phyloP scores from a whole-genome alignment of 2,329 filamentous ascomycete genomes.

The Cytospora leucostoma region DNA sequence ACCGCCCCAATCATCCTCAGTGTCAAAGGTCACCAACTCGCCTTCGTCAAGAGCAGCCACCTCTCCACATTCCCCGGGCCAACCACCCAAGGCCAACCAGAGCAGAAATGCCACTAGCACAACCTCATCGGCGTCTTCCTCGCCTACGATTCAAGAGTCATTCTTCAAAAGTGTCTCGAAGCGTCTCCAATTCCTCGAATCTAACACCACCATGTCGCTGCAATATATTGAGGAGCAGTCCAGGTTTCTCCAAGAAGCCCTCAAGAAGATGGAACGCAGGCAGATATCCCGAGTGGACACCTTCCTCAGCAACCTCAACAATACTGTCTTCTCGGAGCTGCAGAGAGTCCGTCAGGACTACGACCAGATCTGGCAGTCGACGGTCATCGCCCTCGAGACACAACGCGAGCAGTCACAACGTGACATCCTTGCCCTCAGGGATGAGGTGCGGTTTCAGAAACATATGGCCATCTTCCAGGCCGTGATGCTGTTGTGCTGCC shows the following conservation, averaged over 20 bases:
- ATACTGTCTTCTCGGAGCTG: slow-evolving; percentile 80
- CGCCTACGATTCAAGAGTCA: slow-evolving; percentile 89
- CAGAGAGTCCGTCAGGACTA: slow-evolving; percentile 80
- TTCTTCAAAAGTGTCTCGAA: slow-evolving; percentile 98
- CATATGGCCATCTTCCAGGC: slow-evolving; percentile 92
- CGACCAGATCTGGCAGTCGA: slow-evolving; percentile 95
- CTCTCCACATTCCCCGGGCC: slow-evolving; percentile 10
- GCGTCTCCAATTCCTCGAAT: slow-evolving; percentile 84
- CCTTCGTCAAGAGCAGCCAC: slow-evolving; percentile 10
- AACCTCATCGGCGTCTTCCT: slow-evolving; percentile 40
- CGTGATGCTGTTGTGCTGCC: slow-evolving; percentile 80
- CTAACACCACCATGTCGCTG: slow-evolving; percentile 87
- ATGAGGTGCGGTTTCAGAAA: slow-evolving; percentile 85
- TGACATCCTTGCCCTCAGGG: slow-evolving; percentile 87
- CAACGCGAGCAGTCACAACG: slow-evolving; percentile 82
- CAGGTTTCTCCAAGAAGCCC: slow-evolving; percentile 81
- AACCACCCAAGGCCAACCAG: slow-evolving; percentile 14
- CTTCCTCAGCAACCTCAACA: slow-evolving; percentile 84
- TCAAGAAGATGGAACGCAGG: slow-evolving; percentile 81
- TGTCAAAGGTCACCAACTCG: slow-evolving; percentile 8
- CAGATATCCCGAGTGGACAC: slow-evolving; percentile 80
- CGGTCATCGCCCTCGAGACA: slow-evolving; percentile 85
- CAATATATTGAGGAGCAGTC: slow-evolving; percentile 98
- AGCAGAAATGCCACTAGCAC: slow-evolving; percentile 21
- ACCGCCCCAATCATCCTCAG: slow-evolving; percentile 14